A percentile compares a stretch with the other conserved stretches of the same genome.
Evolutionary conservation across 2,329 filamentous ascomycete species (phyloP).

Genomic region (Alternaria postmessia): DNA sequence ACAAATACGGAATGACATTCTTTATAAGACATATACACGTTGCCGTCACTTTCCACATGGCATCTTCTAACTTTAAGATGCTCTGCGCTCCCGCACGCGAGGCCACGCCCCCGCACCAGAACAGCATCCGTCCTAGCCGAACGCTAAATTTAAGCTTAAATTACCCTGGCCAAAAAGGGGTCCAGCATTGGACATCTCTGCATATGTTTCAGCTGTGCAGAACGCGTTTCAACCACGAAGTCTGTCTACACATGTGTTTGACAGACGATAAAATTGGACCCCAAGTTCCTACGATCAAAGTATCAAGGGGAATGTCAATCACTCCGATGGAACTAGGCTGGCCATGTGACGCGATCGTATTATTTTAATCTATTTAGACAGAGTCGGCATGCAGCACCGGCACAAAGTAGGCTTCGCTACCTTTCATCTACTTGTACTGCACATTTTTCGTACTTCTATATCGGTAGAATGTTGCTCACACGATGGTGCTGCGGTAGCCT

Average conservation of each 20-base stretch:
- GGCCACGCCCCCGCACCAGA: slow-evolving; percentile 20
- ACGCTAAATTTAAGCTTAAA: slow-evolving; percentile 31
- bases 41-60: slow-evolving; percentile 4
- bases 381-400: slow-evolving; percentile 5
- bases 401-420: not conserved
- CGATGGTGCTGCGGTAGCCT: slow-evolving; percentile 2
- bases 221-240: not conserved
- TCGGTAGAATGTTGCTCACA: not conserved
- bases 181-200: not conserved
- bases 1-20: not conserved
- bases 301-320: not conserved
- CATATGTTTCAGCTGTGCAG: not conserved
- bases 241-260: not conserved
- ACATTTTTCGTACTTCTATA: not conserved
- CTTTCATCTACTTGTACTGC: not conserved
- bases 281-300: not conserved
- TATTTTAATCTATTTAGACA: slow-evolving; percentile 18
- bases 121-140: slow-evolving; percentile 16
- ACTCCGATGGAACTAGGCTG: not conserved
- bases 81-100: slow-evolving; percentile 3
- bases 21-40: not conserved
- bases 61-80: not conserved
- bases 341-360: slow-evolving; percentile 6
- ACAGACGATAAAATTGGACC: not conserved
- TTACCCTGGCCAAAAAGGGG: slow-evolving; percentile 15